Percentiles rank a stretch among this genome's conserved stretches.
Conservation (phyloP, 331 rosid genomes). For the Stylosanthes scabra region DNA sequence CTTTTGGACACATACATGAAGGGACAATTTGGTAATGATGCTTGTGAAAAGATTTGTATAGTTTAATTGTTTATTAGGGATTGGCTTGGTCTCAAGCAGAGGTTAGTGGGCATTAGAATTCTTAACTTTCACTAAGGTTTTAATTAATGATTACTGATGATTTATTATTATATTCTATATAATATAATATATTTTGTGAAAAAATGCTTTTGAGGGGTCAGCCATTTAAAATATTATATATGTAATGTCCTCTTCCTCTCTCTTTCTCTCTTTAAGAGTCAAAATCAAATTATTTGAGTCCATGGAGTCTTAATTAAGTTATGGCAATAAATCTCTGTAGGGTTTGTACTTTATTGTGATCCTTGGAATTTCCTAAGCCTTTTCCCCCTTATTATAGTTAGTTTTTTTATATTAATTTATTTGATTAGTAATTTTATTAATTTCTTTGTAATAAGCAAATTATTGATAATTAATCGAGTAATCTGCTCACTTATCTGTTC, state of each 20-base stretch:
- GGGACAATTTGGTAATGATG: slow-evolving; percentile 37
- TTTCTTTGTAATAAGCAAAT: no score
- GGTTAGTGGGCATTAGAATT: slow-evolving; percentile 44
- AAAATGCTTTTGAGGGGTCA: slow-evolving; percentile 35
- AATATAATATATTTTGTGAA: slow-evolving; percentile 19
- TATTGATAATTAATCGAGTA: no score
- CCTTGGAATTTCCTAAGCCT: not conserved
- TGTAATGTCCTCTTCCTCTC: slow-evolving; percentile 38
- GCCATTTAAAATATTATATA: slow-evolving; percentile 12
- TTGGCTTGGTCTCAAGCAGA: slow-evolving; percentile 26
- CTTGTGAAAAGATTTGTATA: slow-evolving; percentile 11
- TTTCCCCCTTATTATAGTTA: not conserved
- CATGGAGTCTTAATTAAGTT: slow-evolving; percentile 18
- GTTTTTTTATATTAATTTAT: not conserved
- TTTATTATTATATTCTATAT: slow-evolving; percentile 16
- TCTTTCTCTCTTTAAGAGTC: slow-evolving; percentile 37
- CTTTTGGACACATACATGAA: slow-evolving; percentile 26
- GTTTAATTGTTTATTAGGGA: not conserved
- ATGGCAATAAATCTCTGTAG: slow-evolving; percentile 9
- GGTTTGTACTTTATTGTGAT: not conserved
- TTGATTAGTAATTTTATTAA: not conserved
- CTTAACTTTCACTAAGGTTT: slow-evolving; percentile 43
- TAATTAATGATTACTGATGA: slow-evolving; percentile 41
- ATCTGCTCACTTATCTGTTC: no score
- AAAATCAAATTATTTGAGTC: slow-evolving; percentile 50